Percentiles rank a stretch among this genome's conserved stretches.
phyloP scores from a whole-genome alignment of 768 basidiomycete genomes.

The Hericium rajendrae region DNA sequence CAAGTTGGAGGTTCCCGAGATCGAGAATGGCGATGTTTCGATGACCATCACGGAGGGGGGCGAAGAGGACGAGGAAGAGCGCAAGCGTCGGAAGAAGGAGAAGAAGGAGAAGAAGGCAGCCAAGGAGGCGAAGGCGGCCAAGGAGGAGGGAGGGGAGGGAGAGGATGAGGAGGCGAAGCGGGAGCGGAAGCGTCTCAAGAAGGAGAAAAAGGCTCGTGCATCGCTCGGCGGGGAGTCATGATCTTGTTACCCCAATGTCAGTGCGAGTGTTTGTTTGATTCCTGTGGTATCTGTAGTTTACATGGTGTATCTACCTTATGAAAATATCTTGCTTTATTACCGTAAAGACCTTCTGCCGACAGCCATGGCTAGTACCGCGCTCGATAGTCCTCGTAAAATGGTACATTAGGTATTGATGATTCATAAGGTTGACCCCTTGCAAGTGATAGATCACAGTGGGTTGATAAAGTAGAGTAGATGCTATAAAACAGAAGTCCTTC shows the following conservation, averaged over 20 bases:
- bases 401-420: no score
- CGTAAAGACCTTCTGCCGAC: background rate
- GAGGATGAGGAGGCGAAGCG: slow-evolving; percentile 53
- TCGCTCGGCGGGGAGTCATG: slow-evolving; percentile 25
- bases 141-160: slow-evolving; percentile 41
- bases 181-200: slow-evolving; percentile 57
- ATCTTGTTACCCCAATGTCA: slow-evolving; percentile 5
- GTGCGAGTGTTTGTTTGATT: background rate
- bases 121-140: slow-evolving; percentile 27
- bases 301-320: background rate
- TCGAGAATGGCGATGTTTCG: slow-evolving; percentile 30
- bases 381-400: no score
- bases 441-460: no score
- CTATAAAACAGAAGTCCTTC: no score
- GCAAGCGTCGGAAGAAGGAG: slow-evolving; percentile 39
- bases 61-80: slow-evolving; percentile 46
- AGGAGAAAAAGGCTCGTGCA: slow-evolving; percentile 53
- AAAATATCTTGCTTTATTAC: background rate
- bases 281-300: background rate
- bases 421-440: no score
- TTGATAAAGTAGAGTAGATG: no score
- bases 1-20: slow-evolving; percentile 50
- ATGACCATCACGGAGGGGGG: slow-evolving; percentile 28
- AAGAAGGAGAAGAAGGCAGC: slow-evolving; percentile 25
- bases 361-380: no score